These are phyloP conservation scores for Nicotiana undulata DNA, from an alignment of 257 asterid species.

Conservation along the genomic window DNA sequence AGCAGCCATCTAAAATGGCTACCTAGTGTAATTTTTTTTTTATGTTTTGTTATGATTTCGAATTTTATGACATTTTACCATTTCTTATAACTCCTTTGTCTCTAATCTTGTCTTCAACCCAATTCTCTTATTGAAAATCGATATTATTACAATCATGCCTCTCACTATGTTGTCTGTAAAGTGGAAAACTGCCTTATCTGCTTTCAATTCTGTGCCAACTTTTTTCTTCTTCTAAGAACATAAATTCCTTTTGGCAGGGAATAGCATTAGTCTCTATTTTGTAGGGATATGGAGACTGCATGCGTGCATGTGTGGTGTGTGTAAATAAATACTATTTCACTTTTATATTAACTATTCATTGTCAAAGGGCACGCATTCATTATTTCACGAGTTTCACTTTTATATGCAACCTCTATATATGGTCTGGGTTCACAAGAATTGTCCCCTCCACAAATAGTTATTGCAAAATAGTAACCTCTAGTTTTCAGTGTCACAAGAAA, in stretches of 20 bases:
- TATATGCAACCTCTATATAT: not conserved
- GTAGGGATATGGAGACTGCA: not conserved
- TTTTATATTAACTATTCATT: not conserved
- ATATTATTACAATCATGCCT: not conserved
- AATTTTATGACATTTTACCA: too few relatives aligned
- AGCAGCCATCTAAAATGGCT: too few relatives aligned
- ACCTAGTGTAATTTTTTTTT: too few relatives aligned
- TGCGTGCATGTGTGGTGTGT: not conserved
- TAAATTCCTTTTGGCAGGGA: not conserved
- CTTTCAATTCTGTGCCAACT: not conserved
- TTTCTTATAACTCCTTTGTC: too few relatives aligned
- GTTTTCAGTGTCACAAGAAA: not conserved
- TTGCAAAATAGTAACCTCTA: not conserved
- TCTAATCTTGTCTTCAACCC: too few relatives aligned
- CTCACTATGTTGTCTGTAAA: conserved; percentile 2
- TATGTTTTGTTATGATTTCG: too few relatives aligned
- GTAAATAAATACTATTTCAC: too few relatives aligned
- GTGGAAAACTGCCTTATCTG: not conserved
- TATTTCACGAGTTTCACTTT: not conserved
- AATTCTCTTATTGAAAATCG: not conserved
- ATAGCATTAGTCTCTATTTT: not conserved
- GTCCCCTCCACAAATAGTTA: not conserved
- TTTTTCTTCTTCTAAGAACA: not conserved
- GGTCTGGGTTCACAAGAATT: not conserved
- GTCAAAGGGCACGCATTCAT: not conserved